These are phyloP conservation scores for Podospora fimiseda DNA, from an alignment of 495 filamentous ascomycete species.

Conservation along the genomic window DNA sequence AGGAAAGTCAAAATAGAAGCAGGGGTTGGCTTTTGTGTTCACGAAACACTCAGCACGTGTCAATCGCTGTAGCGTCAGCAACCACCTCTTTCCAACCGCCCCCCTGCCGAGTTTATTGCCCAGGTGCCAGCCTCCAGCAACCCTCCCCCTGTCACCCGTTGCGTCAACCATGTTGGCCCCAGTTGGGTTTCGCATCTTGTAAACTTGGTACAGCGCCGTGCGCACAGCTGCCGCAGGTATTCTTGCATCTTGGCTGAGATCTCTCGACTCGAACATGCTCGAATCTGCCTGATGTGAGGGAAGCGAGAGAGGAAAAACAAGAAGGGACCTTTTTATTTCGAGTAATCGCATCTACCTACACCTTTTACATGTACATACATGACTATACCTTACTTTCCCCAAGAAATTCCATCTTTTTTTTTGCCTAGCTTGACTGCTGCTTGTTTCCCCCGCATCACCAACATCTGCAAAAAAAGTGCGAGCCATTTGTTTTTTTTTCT, in stretches of 20 bases:
- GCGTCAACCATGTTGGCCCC: conserved; percentile 5
- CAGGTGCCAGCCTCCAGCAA: not conserved
- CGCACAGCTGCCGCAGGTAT: conserved; percentile 8
- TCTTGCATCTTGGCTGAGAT: not conserved
- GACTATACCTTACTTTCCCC: too few species aligned
- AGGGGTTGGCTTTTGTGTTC: not conserved
- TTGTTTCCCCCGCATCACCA: not conserved
- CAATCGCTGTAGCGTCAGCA: conserved; percentile 7
- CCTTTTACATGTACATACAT: too few species aligned
- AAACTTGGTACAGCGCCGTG: conserved; percentile 10
- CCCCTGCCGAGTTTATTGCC: not conserved
- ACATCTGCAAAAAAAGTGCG: not conserved
- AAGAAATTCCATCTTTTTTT: too few species aligned
- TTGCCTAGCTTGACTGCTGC: too few species aligned
- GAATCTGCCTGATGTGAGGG: conserved; percentile 1
- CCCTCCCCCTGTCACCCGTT: conserved; percentile 5
- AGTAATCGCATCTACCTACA: not conserved
- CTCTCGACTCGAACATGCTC: not conserved
- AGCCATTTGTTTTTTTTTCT: not conserved
- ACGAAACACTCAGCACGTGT: conserved; percentile 8
- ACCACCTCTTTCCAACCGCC: not conserved
- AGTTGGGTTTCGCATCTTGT: conserved; percentile 10
- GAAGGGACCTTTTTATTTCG: not conserved
- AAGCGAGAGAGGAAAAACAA: too few species aligned
- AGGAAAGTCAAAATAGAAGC: not conserved